These are phyloP conservation scores for Melocanna baccifera DNA, from an alignment of 176 grass and related monocot genomes.

Conservation along the genomic window DNA sequence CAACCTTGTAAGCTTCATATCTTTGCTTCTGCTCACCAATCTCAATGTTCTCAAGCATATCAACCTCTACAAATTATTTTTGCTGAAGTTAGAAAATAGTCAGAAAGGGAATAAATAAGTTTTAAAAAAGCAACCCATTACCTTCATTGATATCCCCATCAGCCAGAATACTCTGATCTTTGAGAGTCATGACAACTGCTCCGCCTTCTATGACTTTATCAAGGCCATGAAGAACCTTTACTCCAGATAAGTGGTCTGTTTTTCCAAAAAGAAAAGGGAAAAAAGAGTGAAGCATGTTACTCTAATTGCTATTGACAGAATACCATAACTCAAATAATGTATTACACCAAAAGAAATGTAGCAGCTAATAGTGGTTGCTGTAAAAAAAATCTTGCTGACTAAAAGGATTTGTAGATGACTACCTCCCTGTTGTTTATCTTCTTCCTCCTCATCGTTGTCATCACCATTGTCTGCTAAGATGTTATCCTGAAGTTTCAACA, in stretches of 20 bases:
- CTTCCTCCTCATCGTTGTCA: constrained; percentile 32
- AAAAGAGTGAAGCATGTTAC: constrained; percentile 24
- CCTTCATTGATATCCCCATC: constrained; percentile 85
- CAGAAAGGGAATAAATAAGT: background rate
- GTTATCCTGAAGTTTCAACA: constrained; percentile 60
- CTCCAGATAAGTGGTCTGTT: constrained; percentile 82
- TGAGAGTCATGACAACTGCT: constrained; percentile 93
- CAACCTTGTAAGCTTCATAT: constrained; percentile 65
- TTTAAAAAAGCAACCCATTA: constrained; percentile 25
- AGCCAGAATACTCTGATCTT: constrained; percentile 87
- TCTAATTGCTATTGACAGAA: background rate
- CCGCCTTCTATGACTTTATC: constrained; percentile 95
- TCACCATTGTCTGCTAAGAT: constrained; percentile 69
- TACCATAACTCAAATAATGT: background rate
- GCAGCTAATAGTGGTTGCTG: background rate
- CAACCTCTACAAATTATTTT: constrained; percentile 54
- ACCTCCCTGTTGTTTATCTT: constrained; percentile 51
- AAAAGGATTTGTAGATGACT: constrained; percentile 15
- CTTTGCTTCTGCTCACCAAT: constrained; percentile 90
- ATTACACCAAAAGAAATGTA: background rate
- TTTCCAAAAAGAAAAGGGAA: background rate
- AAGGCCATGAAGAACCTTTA: constrained; percentile 93
- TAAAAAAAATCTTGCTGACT: background rate
- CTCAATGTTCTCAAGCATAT: constrained; percentile 96
- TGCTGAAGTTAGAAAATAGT: constrained; percentile 30